Conservation (phyloP, 129 eudicot species). For the Saposhnikovia divaricata region DNA sequence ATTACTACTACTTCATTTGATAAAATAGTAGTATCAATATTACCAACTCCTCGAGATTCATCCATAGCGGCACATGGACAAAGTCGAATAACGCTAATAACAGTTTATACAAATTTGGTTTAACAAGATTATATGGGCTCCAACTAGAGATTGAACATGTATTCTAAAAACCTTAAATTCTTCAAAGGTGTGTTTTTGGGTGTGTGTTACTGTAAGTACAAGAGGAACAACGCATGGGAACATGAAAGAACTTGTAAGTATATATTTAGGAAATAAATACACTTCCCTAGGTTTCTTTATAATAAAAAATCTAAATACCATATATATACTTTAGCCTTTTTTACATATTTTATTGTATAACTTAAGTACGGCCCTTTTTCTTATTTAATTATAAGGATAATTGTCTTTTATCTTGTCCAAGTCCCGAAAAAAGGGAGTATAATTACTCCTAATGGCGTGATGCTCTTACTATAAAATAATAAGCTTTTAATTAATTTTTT, state of each 20-base stretch:
- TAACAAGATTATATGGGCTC: too few relatives aligned
- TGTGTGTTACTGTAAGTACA: not conserved
- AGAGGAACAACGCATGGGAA: slow-evolving; percentile 4
- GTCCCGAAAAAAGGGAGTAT: not conserved
- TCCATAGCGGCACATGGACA: slow-evolving; percentile 54
- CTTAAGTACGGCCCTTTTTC: not conserved
- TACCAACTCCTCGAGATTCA: slow-evolving; percentile 49
- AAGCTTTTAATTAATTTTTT: not conserved
- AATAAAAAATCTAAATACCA: too few relatives aligned
- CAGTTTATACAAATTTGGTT: not conserved
- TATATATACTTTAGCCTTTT: too few relatives aligned
- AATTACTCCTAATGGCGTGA: not conserved
- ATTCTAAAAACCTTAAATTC: not conserved
- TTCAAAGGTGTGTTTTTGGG: not conserved
- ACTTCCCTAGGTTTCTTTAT: not conserved
- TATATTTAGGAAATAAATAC: not conserved
- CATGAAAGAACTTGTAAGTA: not conserved
- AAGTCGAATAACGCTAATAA: not conserved
- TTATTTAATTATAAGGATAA: too few relatives aligned
- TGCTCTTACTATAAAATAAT: not conserved
- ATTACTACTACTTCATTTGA: not conserved
- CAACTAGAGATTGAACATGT: too few relatives aligned
- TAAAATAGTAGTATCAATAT: slow-evolving; percentile 2
- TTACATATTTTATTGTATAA: not conserved
- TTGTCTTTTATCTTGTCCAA: not conserved